Conservation (phyloP, 2,329 filamentous ascomycete species). For the Cordyceps militaris region DNA sequence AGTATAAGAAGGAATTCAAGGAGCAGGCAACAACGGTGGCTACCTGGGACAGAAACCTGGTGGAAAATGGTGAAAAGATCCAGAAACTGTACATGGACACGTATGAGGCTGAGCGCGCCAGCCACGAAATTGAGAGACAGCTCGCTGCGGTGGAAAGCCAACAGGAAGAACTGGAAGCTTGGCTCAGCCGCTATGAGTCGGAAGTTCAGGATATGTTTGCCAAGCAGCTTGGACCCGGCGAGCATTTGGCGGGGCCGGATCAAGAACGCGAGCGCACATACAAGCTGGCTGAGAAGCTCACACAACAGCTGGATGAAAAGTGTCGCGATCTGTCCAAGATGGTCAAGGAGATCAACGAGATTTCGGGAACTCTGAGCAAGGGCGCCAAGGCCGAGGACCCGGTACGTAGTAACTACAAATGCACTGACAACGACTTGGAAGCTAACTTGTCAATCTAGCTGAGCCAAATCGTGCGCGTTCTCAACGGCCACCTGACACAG, state of each 20-base stretch:
- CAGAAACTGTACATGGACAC: conserved; percentile 87
- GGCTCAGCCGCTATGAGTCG: conserved; percentile 84
- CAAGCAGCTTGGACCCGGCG: conserved; percentile 67
- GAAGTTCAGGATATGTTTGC: conserved; percentile 86
- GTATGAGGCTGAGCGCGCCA: conserved; percentile 88
- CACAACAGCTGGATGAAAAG: conserved; percentile 87
- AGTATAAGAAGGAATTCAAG: conserved; percentile 96
- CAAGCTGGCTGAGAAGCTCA: conserved; percentile 88
- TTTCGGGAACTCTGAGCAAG: conserved; percentile 83
- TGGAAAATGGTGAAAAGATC: conserved; percentile 92
- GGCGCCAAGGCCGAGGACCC: conserved; percentile 82
- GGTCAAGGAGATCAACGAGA: conserved; percentile 96
- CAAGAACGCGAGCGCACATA: conserved; percentile 95
- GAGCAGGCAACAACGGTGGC: conserved; percentile 81
- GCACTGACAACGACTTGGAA: conserved; percentile 12
- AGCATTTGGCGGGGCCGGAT: conserved; percentile 78
- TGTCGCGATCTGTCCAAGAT: conserved; percentile 87
- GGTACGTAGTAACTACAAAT: conserved; percentile 50
- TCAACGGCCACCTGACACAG: conserved; percentile 87
- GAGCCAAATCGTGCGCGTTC: conserved; percentile 88
- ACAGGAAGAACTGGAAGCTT: conserved; percentile 81
- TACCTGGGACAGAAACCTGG: conserved; percentile 83
- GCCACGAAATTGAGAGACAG: conserved; percentile 88
- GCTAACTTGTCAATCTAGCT: conserved; percentile 47
- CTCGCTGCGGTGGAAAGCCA: conserved; percentile 83